Evolutionary conservation across 1,284 basidiomycete genomes (phyloP), one percentile per base, ranked within the genome.

Genomic region (Rhodotorula mucilaginosa): DNA sequence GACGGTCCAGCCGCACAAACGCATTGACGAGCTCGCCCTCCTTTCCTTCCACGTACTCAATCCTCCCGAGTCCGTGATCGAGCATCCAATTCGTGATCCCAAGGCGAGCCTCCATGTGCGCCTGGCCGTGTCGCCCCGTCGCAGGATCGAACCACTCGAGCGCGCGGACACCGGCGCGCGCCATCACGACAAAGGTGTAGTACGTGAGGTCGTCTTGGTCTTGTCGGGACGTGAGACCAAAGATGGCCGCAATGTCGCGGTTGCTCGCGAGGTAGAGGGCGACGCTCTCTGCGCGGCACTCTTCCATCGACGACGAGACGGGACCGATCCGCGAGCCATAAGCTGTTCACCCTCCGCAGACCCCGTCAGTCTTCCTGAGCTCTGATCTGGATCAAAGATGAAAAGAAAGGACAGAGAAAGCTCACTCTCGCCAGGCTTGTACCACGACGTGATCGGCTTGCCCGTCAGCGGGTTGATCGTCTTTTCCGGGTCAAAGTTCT

Each of bases 391-490:
- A 18, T 23, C 1, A 23, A 31, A 21, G 4, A 5, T 10, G 26
- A 21, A 29, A 56, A 15, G n/a, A 12, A 16, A 31, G n/a, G 26
- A 29, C 26, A 26, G 26, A 29, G 26, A 29, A 12, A 16, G 29
- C 54, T 56, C 54, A 56, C 54, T 56, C 58, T 76, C 73, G 19
- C 73, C 73, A 23, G 62, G 58, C 79, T 89, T 90, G 81, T 93
- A 93, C 91, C 91, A 93, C 13, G 88, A 88, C 7, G 85, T 84
- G 86, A 93, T 85, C 47, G 85, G 86, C 81, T 89, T 85, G n/a
- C 89, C 89, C 8, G 90, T 93, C n/a, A 93, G 83, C 1, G 90
- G 91, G 80, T 92, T 92, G 75, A 89, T 87, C 64, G 90, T 86
- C 82, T 87, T 87, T 74, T 85, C 84, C 6, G 86, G 85, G 78